These are phyloP conservation scores for Diplosphaera chodatii DNA, from an alignment of 139 green algal species.

Conservation along the genomic window DNA sequence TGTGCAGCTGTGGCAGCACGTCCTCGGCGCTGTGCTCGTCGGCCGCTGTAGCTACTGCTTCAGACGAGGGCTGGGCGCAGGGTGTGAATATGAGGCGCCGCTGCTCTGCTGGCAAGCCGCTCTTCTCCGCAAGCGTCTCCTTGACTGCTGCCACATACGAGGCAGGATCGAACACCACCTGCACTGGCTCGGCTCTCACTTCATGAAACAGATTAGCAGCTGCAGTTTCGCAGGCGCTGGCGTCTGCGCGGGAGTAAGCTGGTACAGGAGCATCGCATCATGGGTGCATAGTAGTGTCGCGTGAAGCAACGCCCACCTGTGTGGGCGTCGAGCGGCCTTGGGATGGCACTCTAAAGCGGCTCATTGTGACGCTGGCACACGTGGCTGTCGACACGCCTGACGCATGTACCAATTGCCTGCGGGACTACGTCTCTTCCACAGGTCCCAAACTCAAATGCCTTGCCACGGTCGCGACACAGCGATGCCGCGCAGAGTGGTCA, in stretches of 20 bases:
- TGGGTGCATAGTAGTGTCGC: neutral
- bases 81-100: slow-evolving; percentile 8
- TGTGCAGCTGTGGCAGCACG: slow-evolving; percentile 1
- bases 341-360: neutral
- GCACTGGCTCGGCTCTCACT: no score
- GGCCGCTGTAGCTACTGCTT: no score
- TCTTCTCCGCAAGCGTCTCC: neutral
- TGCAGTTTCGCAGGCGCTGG: no score
- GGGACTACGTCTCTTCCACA: no score
- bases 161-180: slow-evolving; percentile 3
- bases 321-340: neutral
- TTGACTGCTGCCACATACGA: neutral
- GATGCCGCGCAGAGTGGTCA: no score
- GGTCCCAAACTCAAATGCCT: no score
- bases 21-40: neutral
- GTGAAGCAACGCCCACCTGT: neutral
- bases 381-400: no score
- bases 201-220: no score
- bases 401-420: no score
- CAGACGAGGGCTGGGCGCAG: neutral
- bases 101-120: slow-evolving; percentile 1
- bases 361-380: neutral
- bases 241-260: no score
- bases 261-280: no score
- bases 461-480: no score